A percentile compares a stretch with the other conserved stretches of the same genome.
These are phyloP conservation scores for Zygotorulaspora danielsina DNA, from an alignment of 805 yeast genomes.

Conservation along the genomic window DNA sequence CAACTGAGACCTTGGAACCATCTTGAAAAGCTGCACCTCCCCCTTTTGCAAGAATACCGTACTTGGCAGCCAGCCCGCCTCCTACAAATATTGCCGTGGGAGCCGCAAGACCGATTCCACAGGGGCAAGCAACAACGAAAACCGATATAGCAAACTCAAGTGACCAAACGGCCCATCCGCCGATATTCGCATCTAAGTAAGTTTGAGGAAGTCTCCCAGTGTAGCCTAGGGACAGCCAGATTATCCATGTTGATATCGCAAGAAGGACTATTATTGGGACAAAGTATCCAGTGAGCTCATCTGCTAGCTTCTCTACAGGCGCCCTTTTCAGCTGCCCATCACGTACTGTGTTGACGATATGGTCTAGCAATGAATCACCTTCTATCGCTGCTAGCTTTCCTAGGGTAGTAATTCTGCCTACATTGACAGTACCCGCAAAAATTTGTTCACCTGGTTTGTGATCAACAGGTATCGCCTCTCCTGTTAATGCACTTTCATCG, in stretches of 20 bases:
- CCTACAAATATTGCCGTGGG: conserved; percentile 82
- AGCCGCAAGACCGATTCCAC: conserved; percentile 81
- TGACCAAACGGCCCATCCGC: conserved; percentile 78
- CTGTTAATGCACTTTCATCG: conserved; percentile 61
- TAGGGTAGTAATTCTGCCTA: conserved; percentile 50
- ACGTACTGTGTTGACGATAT: conserved; percentile 63
- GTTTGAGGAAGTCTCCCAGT: conserved; percentile 48
- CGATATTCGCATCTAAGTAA: conserved; percentile 60
- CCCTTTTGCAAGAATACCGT: conserved; percentile 72
- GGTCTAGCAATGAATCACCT: conserved; percentile 64
- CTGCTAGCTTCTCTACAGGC: conserved; percentile 69
- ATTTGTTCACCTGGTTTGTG: conserved; percentile 60
- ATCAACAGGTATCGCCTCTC: conserved; percentile 56
- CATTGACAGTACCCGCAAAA: conserved; percentile 68
- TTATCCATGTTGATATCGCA: conserved; percentile 61
- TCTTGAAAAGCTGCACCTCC: conserved; percentile 83
- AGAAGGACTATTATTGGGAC: conserved; percentile 63
- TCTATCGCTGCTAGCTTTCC: conserved; percentile 56
- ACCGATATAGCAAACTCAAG: conserved; percentile 73
- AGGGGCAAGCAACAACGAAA: conserved; percentile 80
- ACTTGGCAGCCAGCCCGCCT: conserved; percentile 70
- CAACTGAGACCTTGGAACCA: conserved; percentile 56
- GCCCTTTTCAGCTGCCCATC: conserved; percentile 71
- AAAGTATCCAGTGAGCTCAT: conserved; percentile 61
- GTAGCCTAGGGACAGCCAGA: conserved; percentile 61